Percentiles rank a stretch among this genome's conserved stretches.
Conservation (phyloP, 768 basidiomycete genomes). For the Hysterangium stoloniferum region DNA sequence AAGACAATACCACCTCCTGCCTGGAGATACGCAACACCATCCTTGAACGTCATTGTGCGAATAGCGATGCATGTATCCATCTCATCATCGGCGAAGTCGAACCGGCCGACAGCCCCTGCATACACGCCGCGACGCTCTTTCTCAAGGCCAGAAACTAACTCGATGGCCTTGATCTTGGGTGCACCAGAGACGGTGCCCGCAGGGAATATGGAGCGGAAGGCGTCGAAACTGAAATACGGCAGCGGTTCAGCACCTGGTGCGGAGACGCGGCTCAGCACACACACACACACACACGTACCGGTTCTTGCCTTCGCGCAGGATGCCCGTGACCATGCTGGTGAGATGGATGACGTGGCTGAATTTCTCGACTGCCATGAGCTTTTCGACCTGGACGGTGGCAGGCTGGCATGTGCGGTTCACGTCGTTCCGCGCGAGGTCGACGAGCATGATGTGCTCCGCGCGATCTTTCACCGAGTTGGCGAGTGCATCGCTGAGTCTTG, state of each 20-base stretch:
- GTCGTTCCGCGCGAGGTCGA: slow-evolving; percentile 96
- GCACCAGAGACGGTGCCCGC: slow-evolving; percentile 98
- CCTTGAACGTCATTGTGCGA: slow-evolving; percentile 94
- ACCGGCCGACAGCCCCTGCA: slow-evolving; percentile 96
- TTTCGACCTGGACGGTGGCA: slow-evolving; percentile 91
- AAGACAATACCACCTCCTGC: slow-evolving; percentile 97
- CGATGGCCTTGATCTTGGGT: slow-evolving; percentile 97
- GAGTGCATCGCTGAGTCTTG: slow-evolving; percentile 62
- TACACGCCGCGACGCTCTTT: slow-evolving; percentile 89
- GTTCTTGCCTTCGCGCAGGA: slow-evolving; percentile 71
- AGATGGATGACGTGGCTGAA: slow-evolving; percentile 98
- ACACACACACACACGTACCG: slow-evolving; percentile 60
- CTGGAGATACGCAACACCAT: slow-evolving; percentile 85
- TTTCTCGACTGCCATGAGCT: slow-evolving; percentile 87
- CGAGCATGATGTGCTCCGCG: slow-evolving; percentile 98
- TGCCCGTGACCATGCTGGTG: slow-evolving; percentile 90
- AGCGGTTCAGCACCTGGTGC: not conserved
- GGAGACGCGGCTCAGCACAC: not conserved
- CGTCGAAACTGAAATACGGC: slow-evolving; percentile 75
- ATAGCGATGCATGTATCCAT: slow-evolving; percentile 99
- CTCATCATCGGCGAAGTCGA: slow-evolving; percentile 88
- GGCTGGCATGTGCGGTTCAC: slow-evolving; percentile 97
- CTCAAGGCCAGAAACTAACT: slow-evolving; percentile 82
- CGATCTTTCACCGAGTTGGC: slow-evolving; percentile 87
- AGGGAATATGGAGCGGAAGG: slow-evolving; percentile 98